Base-by-base conservation (phyloP, 225 moss, liverwort and hornwort genomes). In the Bryum argenteum region DNA sequence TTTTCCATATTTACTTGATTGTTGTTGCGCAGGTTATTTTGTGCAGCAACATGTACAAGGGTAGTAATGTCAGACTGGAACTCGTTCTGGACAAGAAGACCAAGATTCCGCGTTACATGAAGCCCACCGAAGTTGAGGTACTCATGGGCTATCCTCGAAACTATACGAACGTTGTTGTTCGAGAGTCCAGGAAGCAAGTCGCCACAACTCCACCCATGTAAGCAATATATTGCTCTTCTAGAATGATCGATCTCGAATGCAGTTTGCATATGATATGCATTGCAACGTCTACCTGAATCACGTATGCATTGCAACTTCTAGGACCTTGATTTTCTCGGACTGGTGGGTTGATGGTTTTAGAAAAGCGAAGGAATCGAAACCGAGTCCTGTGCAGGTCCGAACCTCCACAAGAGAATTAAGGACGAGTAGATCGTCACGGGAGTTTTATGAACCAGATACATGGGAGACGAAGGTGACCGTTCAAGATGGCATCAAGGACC, bases 121-220 rank as follows among this genome's bases (percentile, higher is more conserved):
- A 67, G 43, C 83, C 77, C 9, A 41, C 80, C 15, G 97, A 98
- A 76, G 77, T 92, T 58, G 97, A 98, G 72, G 73, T 72, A 75
- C 86, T 88, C 17, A 77, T 98, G 89, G 97, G 94, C 38, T 98
- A 92, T 77, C 97, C 97, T 41, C 77, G 75, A 71, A 85, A 92
- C 54, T 91, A 98, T 76, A 92, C 97, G 40, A 81, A 81, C 24
- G 63, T 85, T 61, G 33, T 72, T 10, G 42, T 65, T 28, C 72
- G 65, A 63, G 59, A 65, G 42, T 6, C 24, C 20, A 62, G 17
- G 42, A 75, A 54, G 57, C 58, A 20, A 38, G n/a, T 69, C 0
- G 68, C 13, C 4, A 66, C 47, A 38, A 58, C 15, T 16, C 14
- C 39, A 41, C 70, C 69, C 18, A 42, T 61, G 76, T 76, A 81